Base-by-base conservation (phyloP, 805 yeast species). In the Saturnispora sanitii region DNA sequence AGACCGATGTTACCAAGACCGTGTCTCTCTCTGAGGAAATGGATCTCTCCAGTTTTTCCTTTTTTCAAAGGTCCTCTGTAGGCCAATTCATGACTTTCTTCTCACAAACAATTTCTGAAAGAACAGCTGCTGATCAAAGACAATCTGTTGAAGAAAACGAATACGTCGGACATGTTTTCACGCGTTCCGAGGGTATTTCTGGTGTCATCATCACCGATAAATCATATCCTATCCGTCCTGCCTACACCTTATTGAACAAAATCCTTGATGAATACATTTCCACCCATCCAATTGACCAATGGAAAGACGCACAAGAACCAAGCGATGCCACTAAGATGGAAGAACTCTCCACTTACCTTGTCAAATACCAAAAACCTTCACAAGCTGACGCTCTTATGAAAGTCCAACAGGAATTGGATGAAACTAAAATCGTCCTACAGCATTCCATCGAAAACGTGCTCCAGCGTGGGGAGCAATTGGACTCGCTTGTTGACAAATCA, bases 321-420 rank as follows among this genome's bases (percentile, higher is more conserved):
- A 57, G 58, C 39, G 50, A 73, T 15, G 56, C 61, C 12, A 66
- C 81, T 41, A 62, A 64, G 30, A 77, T 73, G 58, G 75, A 74
- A 20, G 75, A 73, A 45, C 68, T 90, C 53, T 82, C 78, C 25
- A 65, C 64, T 20, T 87, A 87, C 58, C 65, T 92, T 50, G 65
- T 68, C 52, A 84, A 84, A 56, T 92, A 92, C 65, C 98, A 92
- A 66, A 95, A 92, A 60, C 99, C 99, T 23, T 72, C 82, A 32
- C 95, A 92, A 67, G 97, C 97, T 0, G 99, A 92, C 60, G 82
- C 96, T 9, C 78, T 92, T 47, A 81, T 92, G 94, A 83, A 82
- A 61, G 98, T 92, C 18, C 98, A 92, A 67, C 94, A 87, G 58
- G 98, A 92, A 63, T 74, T 92, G 54, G 98, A 92, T 62, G 98